phyloP scores from a whole-genome alignment of 1,284 basidiomycete genomes.

The Veloporphyrellus conicus region DNA sequence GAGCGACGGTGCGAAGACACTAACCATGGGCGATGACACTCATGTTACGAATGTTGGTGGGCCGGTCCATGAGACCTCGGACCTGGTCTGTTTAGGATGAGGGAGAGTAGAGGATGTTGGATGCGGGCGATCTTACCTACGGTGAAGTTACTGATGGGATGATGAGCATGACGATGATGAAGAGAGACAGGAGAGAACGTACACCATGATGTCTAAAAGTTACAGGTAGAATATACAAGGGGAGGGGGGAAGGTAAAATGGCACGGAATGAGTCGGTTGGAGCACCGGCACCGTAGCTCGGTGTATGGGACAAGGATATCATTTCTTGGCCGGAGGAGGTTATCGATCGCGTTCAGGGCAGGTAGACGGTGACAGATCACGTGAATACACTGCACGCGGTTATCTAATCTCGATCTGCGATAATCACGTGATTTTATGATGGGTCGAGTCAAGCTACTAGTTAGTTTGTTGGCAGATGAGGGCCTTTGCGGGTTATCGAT shows the following conservation, averaged over 20 bases:
- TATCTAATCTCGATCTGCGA: conserved; percentile 20
- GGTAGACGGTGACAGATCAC: conserved; percentile 14
- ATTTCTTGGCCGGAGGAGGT: conserved; percentile 12
- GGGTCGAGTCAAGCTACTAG: conserved; percentile 21
- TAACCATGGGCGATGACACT: conserved; percentile 93
- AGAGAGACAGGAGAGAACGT: conserved; percentile 37
- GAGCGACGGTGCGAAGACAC: conserved; percentile 26
- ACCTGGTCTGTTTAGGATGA: conserved; percentile 67
- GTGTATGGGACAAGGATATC: conserved; percentile 9
- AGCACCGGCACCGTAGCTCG: conserved; percentile 18
- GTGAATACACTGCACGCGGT: conserved; percentile 1
- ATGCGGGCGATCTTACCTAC: conserved; percentile 58
- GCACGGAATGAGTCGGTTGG: conserved; percentile 6
- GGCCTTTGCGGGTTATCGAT: conserved; percentile 23
- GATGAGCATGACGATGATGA: conserved; percentile 34
- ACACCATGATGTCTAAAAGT: conserved; percentile 70
- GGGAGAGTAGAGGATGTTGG: not conserved
- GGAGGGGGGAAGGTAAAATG: conserved; percentile 2
- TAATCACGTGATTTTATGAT: conserved; percentile 17
- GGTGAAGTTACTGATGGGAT: conserved; percentile 75
- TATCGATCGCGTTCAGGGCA: conserved; percentile 37
- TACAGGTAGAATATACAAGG: conserved; percentile 36
- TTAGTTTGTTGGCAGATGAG: conserved; percentile 2
- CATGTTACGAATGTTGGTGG: conserved; percentile 98
- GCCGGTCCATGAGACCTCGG: conserved; percentile 83